Evolutionary conservation across 139 green algal species (phyloP), one percentile per base, ranked within the genome.

Genomic region (Chlamydomonas sp.): DNA sequence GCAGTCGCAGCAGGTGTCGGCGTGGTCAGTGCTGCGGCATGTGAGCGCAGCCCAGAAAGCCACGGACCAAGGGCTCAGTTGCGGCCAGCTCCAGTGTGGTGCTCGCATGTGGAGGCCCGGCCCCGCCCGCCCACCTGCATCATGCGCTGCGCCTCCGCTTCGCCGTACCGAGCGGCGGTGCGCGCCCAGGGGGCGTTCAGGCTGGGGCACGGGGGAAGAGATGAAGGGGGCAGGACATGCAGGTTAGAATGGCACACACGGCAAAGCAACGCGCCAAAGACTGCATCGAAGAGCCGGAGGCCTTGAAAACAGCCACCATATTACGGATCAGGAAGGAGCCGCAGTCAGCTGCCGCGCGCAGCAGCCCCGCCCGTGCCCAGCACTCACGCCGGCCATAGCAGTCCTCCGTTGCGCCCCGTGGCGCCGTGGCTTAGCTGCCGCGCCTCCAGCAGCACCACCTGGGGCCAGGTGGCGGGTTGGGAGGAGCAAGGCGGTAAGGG

Each of bases 321-420:
- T n/a, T n/a, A n/a, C n/a, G n/a, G n/a, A n/a, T n/a, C n/a, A n/a
- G n/a, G n/a, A n/a, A n/a, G n/a, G n/a, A n/a, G n/a, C n/a, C n/a
- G n/a, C 31, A 49, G 31, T 49, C 31, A 49, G 31, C 31, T 49
- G 31, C 31, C 31, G 31, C 31, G 31, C 31, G 31, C 31, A 49
- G 31, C 31, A 49, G 31, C 31, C 31, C 31, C 31, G 31, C 31
- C 31, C 31, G 31, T 49, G 31, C 31, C 31, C 31, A 3, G 63
- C 10, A 80, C 83, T 87, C 73, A 87, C 83, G 83, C 83, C 2
- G 83, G 83, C 83, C 83, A 87, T 62, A 87, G 83, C 83, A 87
- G 62, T 17, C 83, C 83, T 2, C 83, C 83, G 63, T 87, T 87
- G 49, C 83, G 62, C 2, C 83, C 83, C 2, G 83, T 87, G 16